Conservation (phyloP, 306 rosid genomes). For the Acacia melanoxylon region DNA sequence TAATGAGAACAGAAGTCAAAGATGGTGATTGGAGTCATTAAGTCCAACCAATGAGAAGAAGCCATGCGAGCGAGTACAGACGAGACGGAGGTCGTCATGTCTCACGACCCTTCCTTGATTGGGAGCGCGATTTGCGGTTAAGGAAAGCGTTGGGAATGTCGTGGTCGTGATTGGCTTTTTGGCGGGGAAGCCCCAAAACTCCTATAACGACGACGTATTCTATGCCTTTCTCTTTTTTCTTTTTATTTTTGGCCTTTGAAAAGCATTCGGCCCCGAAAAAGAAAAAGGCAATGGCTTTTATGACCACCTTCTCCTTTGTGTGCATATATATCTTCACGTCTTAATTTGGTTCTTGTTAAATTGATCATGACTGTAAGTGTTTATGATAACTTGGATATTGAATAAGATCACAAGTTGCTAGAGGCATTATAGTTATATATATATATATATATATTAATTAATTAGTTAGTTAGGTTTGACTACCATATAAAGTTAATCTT, state of each 20-base stretch:
- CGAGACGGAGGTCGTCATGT: not conserved
- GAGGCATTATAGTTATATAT: too few relatives aligned
- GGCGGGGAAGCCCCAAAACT: slow-evolving; percentile 5
- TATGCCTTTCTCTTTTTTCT: not conserved
- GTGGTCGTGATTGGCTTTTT: slow-evolving; percentile 18
- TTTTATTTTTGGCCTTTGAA: not conserved
- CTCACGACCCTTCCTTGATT: not conserved
- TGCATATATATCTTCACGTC: not conserved
- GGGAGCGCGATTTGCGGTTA: slow-evolving; percentile 40
- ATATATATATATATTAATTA: too few relatives aligned
- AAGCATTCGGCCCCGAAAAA: not conserved
- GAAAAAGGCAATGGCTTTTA: not conserved
- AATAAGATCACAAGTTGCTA: not conserved
- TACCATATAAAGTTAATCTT: too few relatives aligned
- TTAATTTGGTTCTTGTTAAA: not conserved
- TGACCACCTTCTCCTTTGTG: not conserved
- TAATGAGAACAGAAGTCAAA: not conserved
- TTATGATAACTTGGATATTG: not conserved
- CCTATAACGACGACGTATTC: slow-evolving; percentile 34
- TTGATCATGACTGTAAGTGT: not conserved
- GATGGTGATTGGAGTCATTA: not conserved
- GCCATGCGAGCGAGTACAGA: not conserved
- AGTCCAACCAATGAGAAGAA: not conserved
- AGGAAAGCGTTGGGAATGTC: slow-evolving; percentile 13
- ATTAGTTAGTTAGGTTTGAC: too few relatives aligned